Evolutionary conservation across 768 basidiomycete genomes (phyloP).

Genomic region (Suillus paluster): DNA sequence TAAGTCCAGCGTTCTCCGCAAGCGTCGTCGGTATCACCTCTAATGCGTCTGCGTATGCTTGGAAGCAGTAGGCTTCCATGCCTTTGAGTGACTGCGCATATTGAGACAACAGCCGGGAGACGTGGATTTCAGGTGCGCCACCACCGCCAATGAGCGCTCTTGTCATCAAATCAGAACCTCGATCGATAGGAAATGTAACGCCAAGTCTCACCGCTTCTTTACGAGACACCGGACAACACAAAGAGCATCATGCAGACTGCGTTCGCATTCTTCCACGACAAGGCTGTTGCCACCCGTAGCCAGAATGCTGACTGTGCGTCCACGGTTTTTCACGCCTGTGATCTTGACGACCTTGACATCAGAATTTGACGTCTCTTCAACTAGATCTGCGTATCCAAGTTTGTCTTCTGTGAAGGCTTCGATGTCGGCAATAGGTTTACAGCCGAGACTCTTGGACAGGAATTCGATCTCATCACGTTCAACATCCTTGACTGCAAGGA

Average conservation of each 20-base stretch:
- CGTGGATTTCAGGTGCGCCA: conserved; percentile 97
- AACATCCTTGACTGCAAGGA: conserved; percentile 95
- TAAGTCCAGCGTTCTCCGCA: conserved; percentile 97
- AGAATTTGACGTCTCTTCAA: conserved; percentile 83
- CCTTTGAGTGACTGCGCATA: conserved; percentile 93
- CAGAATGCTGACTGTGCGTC: conserved; percentile 93
- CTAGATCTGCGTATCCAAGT: conserved; percentile 93
- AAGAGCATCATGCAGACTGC: conserved; percentile 97
- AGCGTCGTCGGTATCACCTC: conserved; percentile 98
- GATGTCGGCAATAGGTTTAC: conserved; percentile 96
- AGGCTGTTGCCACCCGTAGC: conserved; percentile 93
- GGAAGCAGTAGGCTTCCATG: conserved; percentile 99
- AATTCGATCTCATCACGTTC: conserved; percentile 99
- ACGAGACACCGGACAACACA: conserved; percentile 98
- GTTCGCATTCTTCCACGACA: conserved; percentile 96
- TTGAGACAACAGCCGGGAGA: conserved; percentile 89
- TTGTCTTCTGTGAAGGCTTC: conserved; percentile 98
- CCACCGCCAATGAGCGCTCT: conserved; percentile 95
- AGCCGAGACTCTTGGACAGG: conserved; percentile 91
- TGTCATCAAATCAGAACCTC: conserved; percentile 10
- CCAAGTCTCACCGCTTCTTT: conserved; percentile 82
- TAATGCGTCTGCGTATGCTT: conserved; percentile 95
- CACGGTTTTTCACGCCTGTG: conserved; percentile 92
- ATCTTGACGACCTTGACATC: conserved; percentile 94
- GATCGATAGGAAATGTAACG: neutral